Evolutionary conservation across 2,329 filamentous ascomycete genomes (phyloP).

Genomic region (Aspergillus sclerotialis): DNA sequence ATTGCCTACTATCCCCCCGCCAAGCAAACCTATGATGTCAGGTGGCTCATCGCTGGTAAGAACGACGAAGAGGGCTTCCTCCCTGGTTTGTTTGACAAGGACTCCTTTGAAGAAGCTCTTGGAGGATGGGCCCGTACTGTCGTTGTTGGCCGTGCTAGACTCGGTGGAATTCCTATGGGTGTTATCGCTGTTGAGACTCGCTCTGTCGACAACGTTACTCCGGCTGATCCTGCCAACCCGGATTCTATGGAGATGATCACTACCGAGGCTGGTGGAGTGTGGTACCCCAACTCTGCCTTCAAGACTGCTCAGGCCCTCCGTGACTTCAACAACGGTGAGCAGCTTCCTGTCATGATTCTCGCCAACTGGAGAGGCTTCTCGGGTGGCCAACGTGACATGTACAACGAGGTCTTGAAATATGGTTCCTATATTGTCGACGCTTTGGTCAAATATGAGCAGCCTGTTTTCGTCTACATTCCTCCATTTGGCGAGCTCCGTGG

Average conservation of each 20-base stretch:
- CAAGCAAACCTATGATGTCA: constrained; percentile 84
- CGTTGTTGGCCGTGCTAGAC: constrained; percentile 89
- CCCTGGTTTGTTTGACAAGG: constrained; percentile 89
- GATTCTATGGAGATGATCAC: constrained; percentile 95
- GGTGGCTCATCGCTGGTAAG: constrained; percentile 87
- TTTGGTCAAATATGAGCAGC: constrained; percentile 96
- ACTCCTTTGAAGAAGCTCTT: constrained; percentile 93
- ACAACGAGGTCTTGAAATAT: constrained; percentile 99
- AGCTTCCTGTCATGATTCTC: constrained; percentile 96
- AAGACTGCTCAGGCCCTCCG: constrained; percentile 98
- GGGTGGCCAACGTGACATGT: constrained; percentile 98
- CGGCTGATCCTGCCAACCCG: constrained; percentile 93
- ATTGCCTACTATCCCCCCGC: constrained; percentile 71
- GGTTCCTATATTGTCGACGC: constrained; percentile 98
- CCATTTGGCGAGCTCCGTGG: constrained; percentile 94
- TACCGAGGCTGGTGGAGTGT: constrained; percentile 95
- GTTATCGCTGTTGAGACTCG: constrained; percentile 96
- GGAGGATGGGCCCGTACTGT: constrained; percentile 97
- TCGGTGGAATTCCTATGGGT: constrained; percentile 96
- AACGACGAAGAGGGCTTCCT: constrained; percentile 78
- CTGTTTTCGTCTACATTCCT: constrained; percentile 98
- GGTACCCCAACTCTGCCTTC: constrained; percentile 99
- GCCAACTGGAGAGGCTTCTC: constrained; percentile 99
- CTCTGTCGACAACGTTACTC: constrained; percentile 91
- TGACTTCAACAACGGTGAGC: constrained; percentile 98